Evolutionary conservation across 2,329 filamentous ascomycete species (phyloP).

Genomic region (Epichloe elymi): DNA sequence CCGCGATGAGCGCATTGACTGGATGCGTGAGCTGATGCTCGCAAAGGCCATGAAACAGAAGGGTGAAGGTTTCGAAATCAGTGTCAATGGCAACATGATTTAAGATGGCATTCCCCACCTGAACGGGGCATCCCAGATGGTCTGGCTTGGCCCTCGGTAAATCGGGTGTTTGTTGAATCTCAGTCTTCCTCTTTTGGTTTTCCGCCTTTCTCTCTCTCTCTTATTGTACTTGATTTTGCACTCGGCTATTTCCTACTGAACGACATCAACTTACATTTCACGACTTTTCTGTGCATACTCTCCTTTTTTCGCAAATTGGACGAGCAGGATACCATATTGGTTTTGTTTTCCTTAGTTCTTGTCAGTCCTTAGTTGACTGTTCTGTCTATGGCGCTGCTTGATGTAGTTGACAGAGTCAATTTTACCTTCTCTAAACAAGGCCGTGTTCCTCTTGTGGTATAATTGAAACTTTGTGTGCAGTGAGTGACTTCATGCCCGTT

Average conservation of each 20-base stretch:
- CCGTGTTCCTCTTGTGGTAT: neutral
- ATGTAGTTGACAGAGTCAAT: neutral
- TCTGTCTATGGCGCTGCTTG: neutral
- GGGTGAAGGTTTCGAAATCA: slow-evolving; percentile 69
- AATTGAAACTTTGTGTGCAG: neutral
- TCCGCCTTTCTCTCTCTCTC: neutral
- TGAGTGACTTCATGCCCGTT: neutral
- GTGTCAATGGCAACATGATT: slow-evolving; percentile 68
- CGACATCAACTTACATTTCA: neutral
- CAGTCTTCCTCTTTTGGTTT: too few relatives aligned
- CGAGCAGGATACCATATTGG: slow-evolving; percentile 13
- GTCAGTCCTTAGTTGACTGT: neutral
- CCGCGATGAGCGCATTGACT: slow-evolving; percentile 86
- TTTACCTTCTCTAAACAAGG: neutral
- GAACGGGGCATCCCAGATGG: neutral
- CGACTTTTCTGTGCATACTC: slow-evolving; percentile 6
- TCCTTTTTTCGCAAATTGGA: slow-evolving; percentile 8
- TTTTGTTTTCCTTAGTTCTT: slow-evolving; percentile 1
- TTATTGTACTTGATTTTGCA: neutral
- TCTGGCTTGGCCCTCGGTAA: neutral
- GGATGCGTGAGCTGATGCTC: slow-evolving; percentile 91
- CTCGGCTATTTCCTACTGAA: neutral
- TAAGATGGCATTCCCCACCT: neutral
- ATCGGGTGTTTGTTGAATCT: neutral
- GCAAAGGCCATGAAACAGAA: slow-evolving; percentile 79